These are phyloP conservation scores for Apiospora saccharicola DNA, from an alignment of 2,329 filamentous ascomycete genomes.

Conservation along the genomic window DNA sequence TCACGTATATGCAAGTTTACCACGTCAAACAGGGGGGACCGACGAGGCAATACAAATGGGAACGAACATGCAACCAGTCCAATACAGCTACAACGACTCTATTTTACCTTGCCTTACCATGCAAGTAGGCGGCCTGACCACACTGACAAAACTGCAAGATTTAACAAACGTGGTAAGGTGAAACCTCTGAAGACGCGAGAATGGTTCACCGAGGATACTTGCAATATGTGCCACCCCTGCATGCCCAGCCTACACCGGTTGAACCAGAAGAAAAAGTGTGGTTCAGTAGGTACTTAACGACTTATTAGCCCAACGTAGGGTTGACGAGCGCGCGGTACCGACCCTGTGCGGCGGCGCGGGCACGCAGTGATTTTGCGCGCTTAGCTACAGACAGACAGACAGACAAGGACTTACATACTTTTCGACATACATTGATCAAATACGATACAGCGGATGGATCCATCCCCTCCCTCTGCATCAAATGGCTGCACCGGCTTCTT, in stretches of 20 bases:
- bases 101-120: not conserved
- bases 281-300: no score
- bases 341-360: not conserved
- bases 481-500: slow-evolving; percentile 1
- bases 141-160: not conserved
- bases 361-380: not conserved
- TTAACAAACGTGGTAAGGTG: not conserved
- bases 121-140: not conserved
- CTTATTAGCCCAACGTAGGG: not conserved
- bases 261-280: not conserved
- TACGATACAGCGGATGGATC: not conserved
- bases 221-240: not conserved
- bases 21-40: not conserved
- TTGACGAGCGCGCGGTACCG: slow-evolving; percentile 12
- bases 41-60: not conserved
- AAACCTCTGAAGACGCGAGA: not conserved
- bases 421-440: not conserved
- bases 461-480: not conserved
- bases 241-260: slow-evolving; percentile 12
- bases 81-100: not conserved
- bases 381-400: not conserved
- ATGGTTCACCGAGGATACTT: not conserved
- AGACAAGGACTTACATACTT: not conserved
- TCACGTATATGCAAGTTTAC: not conserved
- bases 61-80: not conserved